These are phyloP conservation scores for Cladosporium sp. DNA, from an alignment of 2,329 filamentous ascomycete genomes.

Conservation along the genomic window DNA sequence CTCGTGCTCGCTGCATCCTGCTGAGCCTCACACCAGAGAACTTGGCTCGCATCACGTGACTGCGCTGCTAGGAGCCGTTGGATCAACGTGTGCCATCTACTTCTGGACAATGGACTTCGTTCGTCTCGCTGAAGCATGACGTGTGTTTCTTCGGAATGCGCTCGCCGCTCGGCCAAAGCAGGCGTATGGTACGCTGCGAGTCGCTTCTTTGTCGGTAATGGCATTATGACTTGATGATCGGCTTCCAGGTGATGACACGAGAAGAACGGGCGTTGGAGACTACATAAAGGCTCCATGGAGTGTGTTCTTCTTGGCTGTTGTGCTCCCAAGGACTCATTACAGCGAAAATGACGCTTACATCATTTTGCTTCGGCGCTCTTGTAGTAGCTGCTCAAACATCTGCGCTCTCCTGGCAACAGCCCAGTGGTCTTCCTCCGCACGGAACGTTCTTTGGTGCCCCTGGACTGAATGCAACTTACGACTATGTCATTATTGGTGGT, in stretches of 20 bases:
- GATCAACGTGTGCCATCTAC: background rate
- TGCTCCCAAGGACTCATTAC: background rate
- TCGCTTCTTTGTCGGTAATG: no score
- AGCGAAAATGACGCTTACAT: background rate
- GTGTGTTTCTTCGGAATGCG: background rate
- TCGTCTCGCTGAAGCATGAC: background rate
- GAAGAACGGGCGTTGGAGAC: no score
- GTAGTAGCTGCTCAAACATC: background rate
- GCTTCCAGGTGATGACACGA: no score
- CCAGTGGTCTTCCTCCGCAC: background rate
- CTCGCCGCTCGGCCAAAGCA: background rate
- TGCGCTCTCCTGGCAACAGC: constrained; percentile 3
- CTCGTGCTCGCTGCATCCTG: no score
- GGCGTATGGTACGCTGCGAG: background rate
- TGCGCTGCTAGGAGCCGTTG: background rate
- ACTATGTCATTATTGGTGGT: constrained; percentile 26
- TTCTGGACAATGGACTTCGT: background rate
- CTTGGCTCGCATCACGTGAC: no score
- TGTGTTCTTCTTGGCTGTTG: no score
- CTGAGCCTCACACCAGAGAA: no score
- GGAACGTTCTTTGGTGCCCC: constrained; percentile 19
- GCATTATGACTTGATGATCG: no score
- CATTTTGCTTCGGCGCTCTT: background rate
- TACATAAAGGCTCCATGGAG: no score
- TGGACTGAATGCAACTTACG: constrained; percentile 18